A percentile compares a stretch with the other conserved stretches of the same genome.
These are phyloP conservation scores for Silene uniflora DNA, from an alignment of 148 eudicot genomes.

Conservation along the genomic window DNA sequence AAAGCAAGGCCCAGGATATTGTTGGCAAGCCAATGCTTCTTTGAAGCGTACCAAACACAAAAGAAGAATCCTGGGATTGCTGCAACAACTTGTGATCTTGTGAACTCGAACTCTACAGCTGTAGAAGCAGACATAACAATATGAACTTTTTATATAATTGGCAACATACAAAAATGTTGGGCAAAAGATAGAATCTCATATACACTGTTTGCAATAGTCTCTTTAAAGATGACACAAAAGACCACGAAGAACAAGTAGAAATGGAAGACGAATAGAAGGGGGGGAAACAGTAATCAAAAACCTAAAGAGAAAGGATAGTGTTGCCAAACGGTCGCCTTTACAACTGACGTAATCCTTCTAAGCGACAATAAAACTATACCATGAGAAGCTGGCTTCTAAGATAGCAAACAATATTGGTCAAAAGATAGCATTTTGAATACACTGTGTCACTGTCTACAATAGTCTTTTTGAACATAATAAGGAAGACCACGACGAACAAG, in stretches of 20 bases:
- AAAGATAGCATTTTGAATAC: not conserved
- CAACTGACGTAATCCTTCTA: no score
- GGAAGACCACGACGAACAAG: not conserved
- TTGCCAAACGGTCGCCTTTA: no score
- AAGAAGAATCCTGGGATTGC: slow-evolving; percentile 89
- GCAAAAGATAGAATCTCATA: not conserved
- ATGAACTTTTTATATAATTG: not conserved
- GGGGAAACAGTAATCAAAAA: not conserved
- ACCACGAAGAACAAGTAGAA: not conserved
- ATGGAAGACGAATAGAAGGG: not conserved
- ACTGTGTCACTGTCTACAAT: slow-evolving; percentile 7
- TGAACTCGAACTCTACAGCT: slow-evolving; percentile 94
- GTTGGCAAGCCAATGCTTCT: slow-evolving; percentile 99
- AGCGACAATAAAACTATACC: not conserved
- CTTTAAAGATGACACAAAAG: not conserved
- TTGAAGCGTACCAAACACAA: slow-evolving; percentile 91
- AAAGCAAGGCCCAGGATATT: slow-evolving; percentile 87
- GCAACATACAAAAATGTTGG: not conserved
- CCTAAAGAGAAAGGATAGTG: not conserved
- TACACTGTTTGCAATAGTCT: not conserved
- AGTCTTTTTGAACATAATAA: not conserved
- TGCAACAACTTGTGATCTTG: slow-evolving; percentile 85
- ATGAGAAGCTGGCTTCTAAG: not conserved
- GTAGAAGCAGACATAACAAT: slow-evolving; percentile 29
- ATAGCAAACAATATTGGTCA: not conserved